phyloP scores from a whole-genome alignment of 495 filamentous ascomycete species.

The Chaetomidium leptoderma region DNA sequence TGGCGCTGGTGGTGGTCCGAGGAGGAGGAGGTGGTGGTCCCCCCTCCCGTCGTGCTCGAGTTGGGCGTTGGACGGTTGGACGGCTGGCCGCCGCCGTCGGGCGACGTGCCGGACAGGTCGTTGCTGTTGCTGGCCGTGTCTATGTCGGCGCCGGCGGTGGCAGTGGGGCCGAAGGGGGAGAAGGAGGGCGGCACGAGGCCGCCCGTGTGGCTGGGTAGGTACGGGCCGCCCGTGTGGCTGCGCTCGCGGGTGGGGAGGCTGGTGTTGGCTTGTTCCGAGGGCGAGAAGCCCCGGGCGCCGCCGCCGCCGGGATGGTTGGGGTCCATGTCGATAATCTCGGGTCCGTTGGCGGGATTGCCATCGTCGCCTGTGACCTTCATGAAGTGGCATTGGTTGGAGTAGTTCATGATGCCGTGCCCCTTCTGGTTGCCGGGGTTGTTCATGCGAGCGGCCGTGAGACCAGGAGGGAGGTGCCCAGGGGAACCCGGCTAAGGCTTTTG shows the following conservation, averaged over 20 bases:
- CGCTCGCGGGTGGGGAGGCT: slow-evolving; percentile 33
- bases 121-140: slow-evolving; percentile 28
- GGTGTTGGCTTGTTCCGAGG: slow-evolving; percentile 26
- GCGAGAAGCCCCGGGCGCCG: slow-evolving; percentile 14
- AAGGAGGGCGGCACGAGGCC: slow-evolving; percentile 32
- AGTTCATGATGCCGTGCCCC: slow-evolving; percentile 11
- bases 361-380: slow-evolving; percentile 33
- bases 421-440: not conserved
- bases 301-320: too few species aligned
- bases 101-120: slow-evolving; percentile 37
- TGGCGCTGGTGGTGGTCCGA: slow-evolving; percentile 9
- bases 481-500: slow-evolving; percentile 17
- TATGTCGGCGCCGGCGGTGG: slow-evolving; percentile 17
- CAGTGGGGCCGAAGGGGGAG: slow-evolving; percentile 17
- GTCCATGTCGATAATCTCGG: slow-evolving; percentile 32
- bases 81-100: slow-evolving; percentile 35
- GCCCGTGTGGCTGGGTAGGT: slow-evolving; percentile 24
- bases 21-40: slow-evolving; percentile 21
- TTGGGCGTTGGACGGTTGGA: slow-evolving; percentile 51
- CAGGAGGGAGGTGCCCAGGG: not conserved
- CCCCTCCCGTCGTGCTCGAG: slow-evolving; percentile 38
- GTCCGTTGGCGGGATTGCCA: slow-evolving; percentile 26
- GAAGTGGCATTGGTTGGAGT: slow-evolving; percentile 34
- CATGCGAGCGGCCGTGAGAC: not conserved
- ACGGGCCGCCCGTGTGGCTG: slow-evolving; percentile 20